These are phyloP conservation scores for Hyaloscypha bicolor DNA, from an alignment of 495 filamentous ascomycete genomes.

Conservation along the genomic window DNA sequence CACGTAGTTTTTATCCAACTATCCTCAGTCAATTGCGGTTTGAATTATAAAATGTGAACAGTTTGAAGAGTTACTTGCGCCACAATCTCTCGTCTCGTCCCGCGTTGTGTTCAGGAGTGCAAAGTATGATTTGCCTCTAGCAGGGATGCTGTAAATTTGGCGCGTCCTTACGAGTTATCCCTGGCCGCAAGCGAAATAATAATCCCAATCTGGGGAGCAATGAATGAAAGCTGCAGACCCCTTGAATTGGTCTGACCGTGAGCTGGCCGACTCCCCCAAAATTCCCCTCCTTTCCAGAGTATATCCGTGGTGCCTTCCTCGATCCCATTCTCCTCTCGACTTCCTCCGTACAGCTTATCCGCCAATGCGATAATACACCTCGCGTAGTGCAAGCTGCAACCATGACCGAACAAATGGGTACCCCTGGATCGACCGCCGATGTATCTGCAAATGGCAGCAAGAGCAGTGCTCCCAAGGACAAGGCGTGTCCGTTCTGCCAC, in stretches of 20 bases:
- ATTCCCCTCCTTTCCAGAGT: background rate
- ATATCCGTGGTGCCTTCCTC: background rate
- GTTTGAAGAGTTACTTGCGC: background rate
- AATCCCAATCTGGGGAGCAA: conserved; percentile 1
- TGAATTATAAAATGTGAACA: background rate
- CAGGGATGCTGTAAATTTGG: conserved; percentile 6
- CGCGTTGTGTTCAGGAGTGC: background rate
- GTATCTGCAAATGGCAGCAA: conserved; percentile 37
- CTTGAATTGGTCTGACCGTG: background rate
- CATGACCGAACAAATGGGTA: conserved; percentile 36
- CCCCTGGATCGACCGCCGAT: conserved; percentile 53
- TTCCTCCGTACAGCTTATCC: background rate
- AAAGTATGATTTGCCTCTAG: background rate
- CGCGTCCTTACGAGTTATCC: background rate
- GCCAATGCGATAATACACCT: conserved; percentile 21
- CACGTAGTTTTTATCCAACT: background rate
- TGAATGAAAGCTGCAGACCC: conserved; percentile 15
- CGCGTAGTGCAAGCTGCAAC: background rate
- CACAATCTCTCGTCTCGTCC: background rate
- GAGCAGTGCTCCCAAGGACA: conserved; percentile 66
- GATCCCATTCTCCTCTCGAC: background rate
- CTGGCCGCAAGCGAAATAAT: conserved; percentile 2
- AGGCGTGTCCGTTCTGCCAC: conserved; percentile 79
- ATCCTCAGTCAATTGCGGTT: background rate
- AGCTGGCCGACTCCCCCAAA: background rate